A percentile compares a stretch with the other conserved stretches of the same genome.
phyloP scores from a whole-genome alignment of 1,284 basidiomycete species.

The Trametes polyzona region DNA sequence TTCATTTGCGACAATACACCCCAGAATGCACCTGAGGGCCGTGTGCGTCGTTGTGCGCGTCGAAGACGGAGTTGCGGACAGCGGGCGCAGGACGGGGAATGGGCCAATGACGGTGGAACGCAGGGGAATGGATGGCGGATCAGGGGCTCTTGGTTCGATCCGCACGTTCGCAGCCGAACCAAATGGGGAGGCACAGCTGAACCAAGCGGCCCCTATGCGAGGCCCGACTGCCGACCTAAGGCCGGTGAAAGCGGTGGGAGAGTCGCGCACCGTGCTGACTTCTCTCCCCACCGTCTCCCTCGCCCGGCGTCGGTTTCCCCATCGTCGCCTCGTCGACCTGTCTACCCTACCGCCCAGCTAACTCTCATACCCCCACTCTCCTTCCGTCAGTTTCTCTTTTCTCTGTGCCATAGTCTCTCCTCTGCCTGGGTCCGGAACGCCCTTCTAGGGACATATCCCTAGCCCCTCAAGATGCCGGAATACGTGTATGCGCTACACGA shows the following conservation, averaged over 20 bases:
- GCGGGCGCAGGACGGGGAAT: constrained; percentile 3
- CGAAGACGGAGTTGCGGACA: not conserved
- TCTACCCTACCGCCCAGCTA: constrained; percentile 6
- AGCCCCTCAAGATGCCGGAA: constrained; percentile 42
- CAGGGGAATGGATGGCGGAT: constrained; percentile 4
- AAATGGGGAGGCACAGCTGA: not conserved
- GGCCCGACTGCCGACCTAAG: not conserved
- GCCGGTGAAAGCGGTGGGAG: constrained; percentile 2
- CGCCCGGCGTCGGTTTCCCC: not conserved
- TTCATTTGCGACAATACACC: constrained; percentile 38
- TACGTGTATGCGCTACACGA: constrained; percentile 84
- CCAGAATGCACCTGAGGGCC: constrained; percentile 3
- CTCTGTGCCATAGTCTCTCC: not conserved
- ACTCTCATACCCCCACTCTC: constrained; percentile 9
- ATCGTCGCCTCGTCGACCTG: not conserved
- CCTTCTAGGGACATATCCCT: not conserved
- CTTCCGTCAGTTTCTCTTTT: not conserved
- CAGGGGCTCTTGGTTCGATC: not conserved
- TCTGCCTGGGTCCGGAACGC: not conserved
- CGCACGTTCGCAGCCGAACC: not conserved
- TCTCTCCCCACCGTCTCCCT: constrained; percentile 9
- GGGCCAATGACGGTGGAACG: constrained; percentile 1
- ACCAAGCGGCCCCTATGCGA: not conserved
- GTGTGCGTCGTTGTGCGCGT: not conserved
- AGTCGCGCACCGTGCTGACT: constrained; percentile 5